Percentiles rank a stretch among this genome's conserved stretches.
Evolutionary conservation across 768 basidiomycete genomes (phyloP).

Genomic region (Pleurotus platypus): DNA sequence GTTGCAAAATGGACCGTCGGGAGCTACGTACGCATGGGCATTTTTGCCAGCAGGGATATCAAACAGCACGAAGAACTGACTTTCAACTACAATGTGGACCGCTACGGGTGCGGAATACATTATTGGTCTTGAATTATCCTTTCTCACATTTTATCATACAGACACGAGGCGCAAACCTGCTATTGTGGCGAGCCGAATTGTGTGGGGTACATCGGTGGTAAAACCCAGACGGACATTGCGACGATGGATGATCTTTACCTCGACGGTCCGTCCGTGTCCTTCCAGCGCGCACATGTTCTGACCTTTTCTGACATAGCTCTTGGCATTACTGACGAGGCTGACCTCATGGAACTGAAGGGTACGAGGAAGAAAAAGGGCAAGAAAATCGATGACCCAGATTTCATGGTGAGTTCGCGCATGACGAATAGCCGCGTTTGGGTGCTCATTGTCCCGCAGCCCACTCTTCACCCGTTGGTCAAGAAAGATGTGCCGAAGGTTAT

Average conservation of each 20-base stretch:
- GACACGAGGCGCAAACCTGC: conserved; percentile 92
- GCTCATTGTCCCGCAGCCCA: conserved; percentile 47
- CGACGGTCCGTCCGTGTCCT: conserved; percentile 55
- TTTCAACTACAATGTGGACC: conserved; percentile 99
- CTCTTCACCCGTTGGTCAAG: conserved; percentile 66
- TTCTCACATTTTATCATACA: conserved; percentile 22
- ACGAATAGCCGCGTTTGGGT: not conserved
- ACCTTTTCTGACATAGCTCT: conserved; percentile 51
- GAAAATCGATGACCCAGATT: conserved; percentile 91
- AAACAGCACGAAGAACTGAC: conserved; percentile 85
- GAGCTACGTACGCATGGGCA: conserved; percentile 89
- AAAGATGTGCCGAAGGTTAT: conserved; percentile 90
- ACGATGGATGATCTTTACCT: conserved; percentile 94
- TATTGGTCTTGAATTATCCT: not conserved
- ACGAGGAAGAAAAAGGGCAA: conserved; percentile 86
- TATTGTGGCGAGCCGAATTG: conserved; percentile 96
- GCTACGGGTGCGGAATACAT: conserved; percentile 76
- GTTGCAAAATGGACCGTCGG: conserved; percentile 98
- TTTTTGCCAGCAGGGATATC: conserved; percentile 86
- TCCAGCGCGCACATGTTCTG: not conserved
- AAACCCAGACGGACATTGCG: conserved; percentile 94
- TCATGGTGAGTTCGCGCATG: conserved; percentile 52
- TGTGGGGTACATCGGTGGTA: conserved; percentile 94
- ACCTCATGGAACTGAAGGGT: conserved; percentile 79
- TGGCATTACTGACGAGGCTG: conserved; percentile 91